Percentiles rank a stretch among this genome's conserved stretches.
Evolutionary conservation across 768 basidiomycete species (phyloP).

Genomic region (Tremella mesenterica): DNA sequence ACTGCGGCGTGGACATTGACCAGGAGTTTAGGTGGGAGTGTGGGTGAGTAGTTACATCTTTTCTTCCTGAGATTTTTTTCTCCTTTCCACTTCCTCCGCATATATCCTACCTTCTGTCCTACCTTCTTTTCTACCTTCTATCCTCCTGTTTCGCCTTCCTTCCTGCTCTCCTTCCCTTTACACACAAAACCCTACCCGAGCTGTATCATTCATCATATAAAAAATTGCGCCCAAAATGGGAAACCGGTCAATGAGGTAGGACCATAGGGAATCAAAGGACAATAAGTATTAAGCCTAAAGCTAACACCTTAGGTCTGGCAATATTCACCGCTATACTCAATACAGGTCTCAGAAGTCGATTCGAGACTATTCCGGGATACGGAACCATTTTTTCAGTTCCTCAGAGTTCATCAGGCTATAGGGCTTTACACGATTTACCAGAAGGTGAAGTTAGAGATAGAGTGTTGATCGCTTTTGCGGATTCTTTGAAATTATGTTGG

Average conservation of each 20-base stretch:
- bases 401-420: conserved; percentile 28
- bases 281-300: too few relatives aligned
- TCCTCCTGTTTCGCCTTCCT: neutral
- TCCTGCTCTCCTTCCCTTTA: neutral
- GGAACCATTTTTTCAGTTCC: conserved; percentile 35
- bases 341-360: conserved; percentile 28
- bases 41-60: conserved; percentile 19
- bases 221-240: neutral
- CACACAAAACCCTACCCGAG: neutral
- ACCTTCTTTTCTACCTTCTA: neutral
- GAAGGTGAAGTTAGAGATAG: conserved; percentile 26
- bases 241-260: neutral
- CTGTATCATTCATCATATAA: too few relatives aligned
- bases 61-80: neutral
- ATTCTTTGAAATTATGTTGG: conserved; percentile 33
- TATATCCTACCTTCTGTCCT: neutral
- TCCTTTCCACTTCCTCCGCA: neutral
- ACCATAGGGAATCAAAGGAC: too few relatives aligned
- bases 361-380: conserved; percentile 34
- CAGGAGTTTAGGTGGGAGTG: conserved; percentile 33
- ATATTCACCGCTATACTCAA: conserved; percentile 39
- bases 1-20: conserved; percentile 37
- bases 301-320: conserved; percentile 27
- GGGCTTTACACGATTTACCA: conserved; percentile 31
- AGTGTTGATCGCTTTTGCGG: conserved; percentile 36